These are phyloP conservation scores for Syzygium jambos DNA, from an alignment of 345 rosid genomes.

Conservation along the genomic window DNA sequence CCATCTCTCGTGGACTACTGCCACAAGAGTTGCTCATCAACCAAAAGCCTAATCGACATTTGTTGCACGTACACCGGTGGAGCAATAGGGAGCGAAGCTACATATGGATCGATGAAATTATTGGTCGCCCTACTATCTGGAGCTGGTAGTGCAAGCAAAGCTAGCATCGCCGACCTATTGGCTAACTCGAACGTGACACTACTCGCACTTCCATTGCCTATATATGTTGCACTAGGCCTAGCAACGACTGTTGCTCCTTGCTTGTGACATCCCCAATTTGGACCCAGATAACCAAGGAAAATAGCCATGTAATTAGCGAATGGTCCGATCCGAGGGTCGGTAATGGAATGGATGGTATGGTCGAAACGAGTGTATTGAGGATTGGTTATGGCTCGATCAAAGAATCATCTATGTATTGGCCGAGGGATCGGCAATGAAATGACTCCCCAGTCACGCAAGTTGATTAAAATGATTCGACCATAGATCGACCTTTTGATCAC, in stretches of 20 bases:
- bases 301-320: too few species aligned
- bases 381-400: too few species aligned
- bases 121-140: neutral
- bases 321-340: too few species aligned
- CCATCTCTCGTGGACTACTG: constrained; percentile 38
- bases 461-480: too few species aligned
- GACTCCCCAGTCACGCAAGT: too few species aligned
- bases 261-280: neutral
- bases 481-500: too few species aligned
- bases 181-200: constrained; percentile 45
- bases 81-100: constrained; percentile 29
- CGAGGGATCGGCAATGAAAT: too few species aligned
- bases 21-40: constrained; percentile 53
- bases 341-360: too few species aligned
- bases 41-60: constrained; percentile 39
- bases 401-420: too few species aligned
- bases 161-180: constrained; percentile 27
- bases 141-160: constrained; percentile 37
- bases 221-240: constrained; percentile 8
- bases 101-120: constrained; percentile 31
- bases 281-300: too few species aligned
- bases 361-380: too few species aligned
- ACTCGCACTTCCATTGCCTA: constrained; percentile 53
- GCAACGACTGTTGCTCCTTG: constrained; percentile 24
- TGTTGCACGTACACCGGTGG: constrained; percentile 45